Conservation (phyloP, 768 basidiomycete genomes). For the Russula virescens region DNA sequence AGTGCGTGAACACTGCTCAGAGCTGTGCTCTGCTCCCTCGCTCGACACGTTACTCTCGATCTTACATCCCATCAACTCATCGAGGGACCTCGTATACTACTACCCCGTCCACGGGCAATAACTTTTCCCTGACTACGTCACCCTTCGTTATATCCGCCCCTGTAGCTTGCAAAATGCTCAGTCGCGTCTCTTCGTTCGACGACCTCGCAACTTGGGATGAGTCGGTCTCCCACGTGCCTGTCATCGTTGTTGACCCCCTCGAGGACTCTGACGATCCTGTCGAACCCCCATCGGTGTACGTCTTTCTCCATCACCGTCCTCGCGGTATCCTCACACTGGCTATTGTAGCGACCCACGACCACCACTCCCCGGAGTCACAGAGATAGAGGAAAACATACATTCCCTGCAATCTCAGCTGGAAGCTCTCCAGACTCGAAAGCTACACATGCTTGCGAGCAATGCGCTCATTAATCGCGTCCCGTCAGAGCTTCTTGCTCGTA, state of each 20-base stretch:
- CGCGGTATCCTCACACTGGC: background rate
- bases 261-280: conserved; percentile 21
- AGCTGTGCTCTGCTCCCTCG: too few species aligned
- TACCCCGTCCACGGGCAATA: background rate
- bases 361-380: conserved; percentile 25
- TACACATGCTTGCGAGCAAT: conserved; percentile 25
- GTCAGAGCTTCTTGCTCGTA: conserved; percentile 29
- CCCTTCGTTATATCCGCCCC: background rate
- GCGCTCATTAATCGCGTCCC: conserved; percentile 30
- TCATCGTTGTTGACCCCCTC: conserved; percentile 21
- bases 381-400: conserved; percentile 27
- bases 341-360: conserved; percentile 28
- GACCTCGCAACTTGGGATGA: conserved; percentile 27
- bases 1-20: too few species aligned
- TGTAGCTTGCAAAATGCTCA: conserved; percentile 17
- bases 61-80: background rate
- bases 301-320: background rate
- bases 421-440: conserved; percentile 25
- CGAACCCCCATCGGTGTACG: conserved; percentile 19
- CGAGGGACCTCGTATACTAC: background rate
- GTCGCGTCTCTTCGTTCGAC: conserved; percentile 24
- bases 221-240: conserved; percentile 16
- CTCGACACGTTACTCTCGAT: background rate
- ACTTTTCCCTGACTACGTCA: background rate
- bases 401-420: conserved; percentile 27